These are phyloP conservation scores for Nitzschia sp. DNA, from an alignment of 108 stramenopile species.

Conservation along the genomic window DNA sequence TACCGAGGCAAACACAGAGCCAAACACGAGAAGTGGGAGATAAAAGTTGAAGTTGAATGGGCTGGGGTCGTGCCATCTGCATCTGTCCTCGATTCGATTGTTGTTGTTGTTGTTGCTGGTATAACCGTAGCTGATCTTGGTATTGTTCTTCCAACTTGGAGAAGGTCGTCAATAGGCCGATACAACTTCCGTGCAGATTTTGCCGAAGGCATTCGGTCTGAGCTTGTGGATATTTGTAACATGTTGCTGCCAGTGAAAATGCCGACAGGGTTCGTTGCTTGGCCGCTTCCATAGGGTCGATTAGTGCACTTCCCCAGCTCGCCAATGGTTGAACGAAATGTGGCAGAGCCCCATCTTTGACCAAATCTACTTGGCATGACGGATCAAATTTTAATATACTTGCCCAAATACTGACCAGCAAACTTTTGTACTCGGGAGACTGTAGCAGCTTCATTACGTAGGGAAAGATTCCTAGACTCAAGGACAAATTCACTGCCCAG, in stretches of 20 bases:
- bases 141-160: constrained; percentile 26
- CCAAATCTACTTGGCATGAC: constrained; percentile 89
- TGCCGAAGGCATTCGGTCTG: constrained; percentile 85
- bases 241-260: constrained; percentile 84
- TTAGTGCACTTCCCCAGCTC: constrained; percentile 41
- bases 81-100: background rate
- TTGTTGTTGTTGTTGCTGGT: background rate
- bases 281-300: constrained; percentile 41
- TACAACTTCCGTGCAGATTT: constrained; percentile 71
- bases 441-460: constrained; percentile 96
- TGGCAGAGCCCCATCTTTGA: constrained; percentile 81
- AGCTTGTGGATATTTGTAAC: constrained; percentile 73
- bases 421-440: constrained; percentile 89
- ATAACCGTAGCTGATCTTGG: background rate
- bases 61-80: background rate
- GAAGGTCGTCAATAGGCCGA: constrained; percentile 55
- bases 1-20: constrained; percentile 86
- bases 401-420: constrained; percentile 95
- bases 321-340: constrained; percentile 87
- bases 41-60: constrained; percentile 8
- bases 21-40: constrained; percentile 71
- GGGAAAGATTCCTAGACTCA: constrained; percentile 96
- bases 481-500: constrained; percentile 93
- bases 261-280: constrained; percentile 88
- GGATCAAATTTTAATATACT: constrained; percentile 90